Evolutionary conservation across 495 filamentous ascomycete genomes (phyloP).

Genomic region (Hamigera avellanea): DNA sequence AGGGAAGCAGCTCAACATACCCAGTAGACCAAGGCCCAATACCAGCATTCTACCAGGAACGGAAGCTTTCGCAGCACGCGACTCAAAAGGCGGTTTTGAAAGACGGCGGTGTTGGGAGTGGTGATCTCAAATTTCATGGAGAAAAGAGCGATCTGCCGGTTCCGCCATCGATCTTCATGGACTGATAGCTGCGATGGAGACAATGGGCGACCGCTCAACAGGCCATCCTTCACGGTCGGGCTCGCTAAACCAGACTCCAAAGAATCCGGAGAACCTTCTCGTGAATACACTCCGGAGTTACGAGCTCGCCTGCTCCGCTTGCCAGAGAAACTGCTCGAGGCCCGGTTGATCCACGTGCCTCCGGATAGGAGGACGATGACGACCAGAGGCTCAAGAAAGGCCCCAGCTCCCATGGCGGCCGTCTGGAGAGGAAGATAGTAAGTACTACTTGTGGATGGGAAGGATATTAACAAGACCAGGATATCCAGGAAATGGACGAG

Average conservation of each 20-base stretch:
- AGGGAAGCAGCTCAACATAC: slow-evolving; percentile 20
- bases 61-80: slow-evolving; percentile 55
- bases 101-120: slow-evolving; percentile 43
- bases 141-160: slow-evolving; percentile 27
- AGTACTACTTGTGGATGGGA: background rate
- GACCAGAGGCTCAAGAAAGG: slow-evolving; percentile 40
- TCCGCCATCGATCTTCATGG: slow-evolving; percentile 27
- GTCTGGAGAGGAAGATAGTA: background rate
- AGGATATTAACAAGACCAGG: too few relatives aligned
- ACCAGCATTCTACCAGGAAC: slow-evolving; percentile 71
- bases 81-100: slow-evolving; percentile 41
- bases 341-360: slow-evolving; percentile 47
- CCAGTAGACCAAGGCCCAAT: slow-evolving; percentile 64
- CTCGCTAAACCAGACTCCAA: slow-evolving; percentile 19
- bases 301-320: slow-evolving; percentile 5
- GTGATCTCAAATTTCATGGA: slow-evolving; percentile 23
- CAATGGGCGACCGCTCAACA: slow-evolving; percentile 11
- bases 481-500: too few relatives aligned
- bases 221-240: slow-evolving; percentile 21
- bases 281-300: slow-evolving; percentile 8
- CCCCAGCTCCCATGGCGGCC: slow-evolving; percentile 37
- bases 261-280: slow-evolving; percentile 15
- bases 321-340: slow-evolving; percentile 5
- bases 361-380: slow-evolving; percentile 46
- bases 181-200: slow-evolving; percentile 17